These are phyloP conservation scores for Hypoxylon sp. DNA, from an alignment of 2,329 filamentous ascomycete genomes.

Conservation along the genomic window DNA sequence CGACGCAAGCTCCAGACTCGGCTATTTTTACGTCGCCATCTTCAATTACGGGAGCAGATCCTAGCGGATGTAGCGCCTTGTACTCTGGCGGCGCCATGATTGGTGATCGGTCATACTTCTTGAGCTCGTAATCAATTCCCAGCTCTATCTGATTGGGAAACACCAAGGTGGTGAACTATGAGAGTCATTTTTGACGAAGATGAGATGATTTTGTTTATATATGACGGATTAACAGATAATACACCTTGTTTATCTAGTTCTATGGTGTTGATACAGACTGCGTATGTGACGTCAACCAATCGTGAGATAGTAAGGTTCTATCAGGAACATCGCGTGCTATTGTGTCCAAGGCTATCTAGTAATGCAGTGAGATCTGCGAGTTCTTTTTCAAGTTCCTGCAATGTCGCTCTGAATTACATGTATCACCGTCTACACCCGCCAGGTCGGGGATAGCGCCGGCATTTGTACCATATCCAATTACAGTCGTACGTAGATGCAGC, in stretches of 20 bases:
- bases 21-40: conserved; percentile 69
- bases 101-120: conserved; percentile 54
- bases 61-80: conserved; percentile 64
- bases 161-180: conserved; percentile 66
- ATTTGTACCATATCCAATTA: not conserved
- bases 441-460: not conserved
- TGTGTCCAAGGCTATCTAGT: not conserved
- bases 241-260: not conserved
- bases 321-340: not conserved
- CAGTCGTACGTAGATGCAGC: not conserved
- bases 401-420: not conserved
- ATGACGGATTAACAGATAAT: not conserved
- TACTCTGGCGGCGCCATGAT: conserved; percentile 56
- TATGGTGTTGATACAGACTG: not conserved
- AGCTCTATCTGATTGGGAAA: conserved; percentile 77
- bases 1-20: conserved; percentile 72
- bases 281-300: not conserved
- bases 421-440: too few relatives aligned
- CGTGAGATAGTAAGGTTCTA: not conserved
- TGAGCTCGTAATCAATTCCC: conserved; percentile 63
- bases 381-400: not conserved
- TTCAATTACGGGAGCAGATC: conserved; percentile 72
- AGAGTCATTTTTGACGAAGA: conserved; percentile 37
- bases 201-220: not conserved
- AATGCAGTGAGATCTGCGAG: not conserved